These are phyloP conservation scores for Pseudozyma sp. DNA, from an alignment of 1,284 basidiomycete species.

Conservation along the genomic window DNA sequence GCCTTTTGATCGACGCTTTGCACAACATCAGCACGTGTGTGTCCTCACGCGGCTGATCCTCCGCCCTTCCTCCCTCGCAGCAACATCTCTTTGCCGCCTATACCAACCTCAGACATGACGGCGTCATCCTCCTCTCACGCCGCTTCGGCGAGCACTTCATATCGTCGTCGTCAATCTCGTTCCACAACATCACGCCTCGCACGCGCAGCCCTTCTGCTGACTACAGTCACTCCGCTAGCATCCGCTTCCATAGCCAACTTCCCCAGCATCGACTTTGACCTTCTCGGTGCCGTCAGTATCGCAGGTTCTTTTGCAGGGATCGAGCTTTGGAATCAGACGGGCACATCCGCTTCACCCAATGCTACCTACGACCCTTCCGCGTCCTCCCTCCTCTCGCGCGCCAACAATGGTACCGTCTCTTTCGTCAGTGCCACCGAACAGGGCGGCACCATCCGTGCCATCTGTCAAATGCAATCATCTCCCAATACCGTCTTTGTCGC, in stretches of 20 bases:
- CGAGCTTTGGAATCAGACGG: slow-evolving; percentile 54
- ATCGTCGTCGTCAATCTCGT: slow-evolving; percentile 4
- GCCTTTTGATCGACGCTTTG: not conserved
- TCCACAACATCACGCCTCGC: slow-evolving; percentile 9
- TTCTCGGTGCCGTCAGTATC: slow-evolving; percentile 61
- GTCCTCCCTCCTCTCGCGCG: slow-evolving; percentile 60
- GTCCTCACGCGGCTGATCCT: slow-evolving; percentile 1
- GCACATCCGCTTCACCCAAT: slow-evolving; percentile 46
- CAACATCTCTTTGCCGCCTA: not conserved
- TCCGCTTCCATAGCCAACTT: slow-evolving; percentile 46
- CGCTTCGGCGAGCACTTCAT: slow-evolving; percentile 14
- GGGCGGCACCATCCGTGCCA: slow-evolving; percentile 64
- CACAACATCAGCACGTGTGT: not conserved
- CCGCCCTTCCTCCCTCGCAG: slow-evolving; percentile 1
- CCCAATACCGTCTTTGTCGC: slow-evolving; percentile 64
- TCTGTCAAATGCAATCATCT: slow-evolving; percentile 61
- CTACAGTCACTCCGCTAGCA: slow-evolving; percentile 12
- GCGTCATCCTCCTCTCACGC: not conserved
- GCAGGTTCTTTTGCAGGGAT: slow-evolving; percentile 62
- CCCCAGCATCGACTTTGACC: slow-evolving; percentile 63
- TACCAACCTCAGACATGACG: slow-evolving; percentile 7
- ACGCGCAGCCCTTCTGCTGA: slow-evolving; percentile 37
- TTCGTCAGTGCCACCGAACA: slow-evolving; percentile 64
- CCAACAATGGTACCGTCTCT: slow-evolving; percentile 58
- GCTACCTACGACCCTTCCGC: slow-evolving; percentile 49